Evolutionary conservation across 192 early-diverging fungal genomes (phyloP).

Genomic region (Podila clonocystis): DNA sequence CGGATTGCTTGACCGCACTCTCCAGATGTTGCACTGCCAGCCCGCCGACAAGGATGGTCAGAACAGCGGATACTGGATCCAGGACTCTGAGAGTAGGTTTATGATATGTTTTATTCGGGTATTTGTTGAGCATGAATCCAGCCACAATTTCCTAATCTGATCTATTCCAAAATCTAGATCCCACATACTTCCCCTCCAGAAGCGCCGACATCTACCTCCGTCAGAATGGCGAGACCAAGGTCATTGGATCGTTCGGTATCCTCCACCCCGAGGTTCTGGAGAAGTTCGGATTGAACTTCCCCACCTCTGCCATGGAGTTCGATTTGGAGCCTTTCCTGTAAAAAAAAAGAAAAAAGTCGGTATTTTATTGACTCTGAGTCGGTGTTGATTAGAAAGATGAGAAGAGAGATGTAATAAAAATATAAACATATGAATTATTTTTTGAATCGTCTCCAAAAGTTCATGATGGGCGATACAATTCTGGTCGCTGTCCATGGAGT

Average conservation of each 20-base stretch:
- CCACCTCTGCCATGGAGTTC: conserved; percentile 92
- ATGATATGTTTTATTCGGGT: too few species aligned
- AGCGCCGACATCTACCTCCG: conserved; percentile 87
- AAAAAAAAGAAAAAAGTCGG: conserved; percentile 12
- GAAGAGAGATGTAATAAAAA: neutral
- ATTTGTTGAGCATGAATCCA: too few species aligned
- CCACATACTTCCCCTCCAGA: conserved; percentile 93
- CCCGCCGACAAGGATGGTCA: conserved; percentile 59
- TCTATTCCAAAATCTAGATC: conserved; percentile 52
- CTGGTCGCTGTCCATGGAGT: conserved; percentile 66
- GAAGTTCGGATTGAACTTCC: conserved; percentile 87
- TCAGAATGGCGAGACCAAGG: conserved; percentile 53
- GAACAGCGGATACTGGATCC: conserved; percentile 79
- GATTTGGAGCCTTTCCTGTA: conserved; percentile 96
- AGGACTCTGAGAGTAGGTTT: conserved; percentile 80
- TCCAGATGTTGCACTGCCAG: conserved; percentile 78
- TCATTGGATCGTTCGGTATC: conserved; percentile 90
- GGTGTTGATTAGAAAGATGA: neutral
- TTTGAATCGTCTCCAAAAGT: conserved; percentile 40
- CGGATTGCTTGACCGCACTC: conserved; percentile 90
- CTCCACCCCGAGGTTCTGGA: conserved; percentile 91
- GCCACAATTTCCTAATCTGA: neutral
- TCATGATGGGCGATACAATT: conserved; percentile 55
- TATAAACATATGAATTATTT: conserved; percentile 7
- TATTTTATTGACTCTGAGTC: neutral